Evolutionary conservation across 495 filamentous ascomycete genomes (phyloP), one percentile per base, ranked within the genome.

Genomic region (Podospora bellae-mahoneyi): DNA sequence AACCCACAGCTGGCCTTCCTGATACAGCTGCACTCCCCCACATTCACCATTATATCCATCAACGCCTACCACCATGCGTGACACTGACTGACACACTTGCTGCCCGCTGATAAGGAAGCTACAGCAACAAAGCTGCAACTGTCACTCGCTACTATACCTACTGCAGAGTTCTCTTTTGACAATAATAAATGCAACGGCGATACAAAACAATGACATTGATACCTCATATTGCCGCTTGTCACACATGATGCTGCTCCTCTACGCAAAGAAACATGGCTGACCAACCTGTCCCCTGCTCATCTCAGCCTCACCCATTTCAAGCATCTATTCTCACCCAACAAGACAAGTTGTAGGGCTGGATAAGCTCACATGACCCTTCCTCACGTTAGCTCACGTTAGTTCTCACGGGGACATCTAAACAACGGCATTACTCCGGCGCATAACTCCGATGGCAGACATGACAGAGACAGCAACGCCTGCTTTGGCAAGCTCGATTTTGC

Each of bases 341-440:
- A 48, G 15, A 48, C 66, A 32, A 32, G 30, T 32, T 32, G 5
- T 32, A 32, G 30, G 30, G 30, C 3, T 32, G 30, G 30, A 32
- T 32, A 30, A 65, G 39, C 71, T 70, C 71, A 73, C 70, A 66
- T 70, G 69, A 69, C 62, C 61, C 62, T 54, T 48, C 54, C 60
- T 66, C 60, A 28, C 48, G 65, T 67, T 55, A 27, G 55, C 55
- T 56, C 23, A 55, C 34, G 3, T 34, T 60, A 58, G 20, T 32
- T 58, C 19, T 28, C 59, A 18, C 20, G 27, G 30, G 58, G 30
- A 5, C 27, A 9, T 18, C 59, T 48, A 48, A 48, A 48, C 39
- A 48, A 48, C 39, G 15, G 13, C 39, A 48, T 48, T 48, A 2
- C 39, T 48, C 39, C 39, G 39, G 39, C 13, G 39, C 9, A 48